Evolutionary conservation across 225 moss, liverwort and hornwort genomes (phyloP).

Genomic region (Polytrichum formosum): DNA sequence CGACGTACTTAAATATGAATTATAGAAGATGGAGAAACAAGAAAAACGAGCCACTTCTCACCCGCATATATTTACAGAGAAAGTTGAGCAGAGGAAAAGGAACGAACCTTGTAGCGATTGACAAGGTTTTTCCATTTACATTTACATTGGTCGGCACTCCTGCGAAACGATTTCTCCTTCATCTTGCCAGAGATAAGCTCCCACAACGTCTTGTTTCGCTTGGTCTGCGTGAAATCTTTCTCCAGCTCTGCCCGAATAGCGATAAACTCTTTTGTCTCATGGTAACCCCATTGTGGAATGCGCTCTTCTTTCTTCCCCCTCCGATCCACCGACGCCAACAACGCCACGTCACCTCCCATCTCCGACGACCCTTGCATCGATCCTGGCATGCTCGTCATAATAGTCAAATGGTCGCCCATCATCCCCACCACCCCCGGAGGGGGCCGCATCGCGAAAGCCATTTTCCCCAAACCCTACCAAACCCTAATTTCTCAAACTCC

Average conservation of each 20-base stretch:
- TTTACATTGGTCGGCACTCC: constrained; percentile 97
- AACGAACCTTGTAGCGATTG: constrained; percentile 86
- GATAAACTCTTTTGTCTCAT: constrained; percentile 96
- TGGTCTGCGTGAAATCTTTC: constrained; percentile 97
- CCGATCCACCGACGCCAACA: constrained; percentile 49
- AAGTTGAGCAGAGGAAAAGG: neutral
- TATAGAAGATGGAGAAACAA: too few species aligned
- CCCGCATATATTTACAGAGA: too few species aligned
- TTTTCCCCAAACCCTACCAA: constrained; percentile 83
- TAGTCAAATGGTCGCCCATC: constrained; percentile 49
- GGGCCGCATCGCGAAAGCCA: constrained; percentile 34
- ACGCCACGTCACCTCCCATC: constrained; percentile 29
- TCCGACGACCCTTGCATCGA: constrained; percentile 30
- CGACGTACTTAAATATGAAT: too few species aligned
- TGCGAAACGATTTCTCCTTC: constrained; percentile 92
- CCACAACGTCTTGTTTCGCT: constrained; percentile 97
- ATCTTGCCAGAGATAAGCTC: constrained; percentile 94
- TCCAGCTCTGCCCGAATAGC: constrained; percentile 90
- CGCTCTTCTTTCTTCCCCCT: constrained; percentile 77
- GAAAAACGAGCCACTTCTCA: too few species aligned
- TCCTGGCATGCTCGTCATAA: constrained; percentile 34
- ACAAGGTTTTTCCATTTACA: constrained; percentile 99
- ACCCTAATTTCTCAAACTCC: constrained; percentile 46
- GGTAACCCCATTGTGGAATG: constrained; percentile 94
- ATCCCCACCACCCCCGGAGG: constrained; percentile 18